Percentiles rank a stretch among this genome's conserved stretches.
Conservation (phyloP, 176 grass and related monocot genomes). For the Otatea glauca region DNA sequence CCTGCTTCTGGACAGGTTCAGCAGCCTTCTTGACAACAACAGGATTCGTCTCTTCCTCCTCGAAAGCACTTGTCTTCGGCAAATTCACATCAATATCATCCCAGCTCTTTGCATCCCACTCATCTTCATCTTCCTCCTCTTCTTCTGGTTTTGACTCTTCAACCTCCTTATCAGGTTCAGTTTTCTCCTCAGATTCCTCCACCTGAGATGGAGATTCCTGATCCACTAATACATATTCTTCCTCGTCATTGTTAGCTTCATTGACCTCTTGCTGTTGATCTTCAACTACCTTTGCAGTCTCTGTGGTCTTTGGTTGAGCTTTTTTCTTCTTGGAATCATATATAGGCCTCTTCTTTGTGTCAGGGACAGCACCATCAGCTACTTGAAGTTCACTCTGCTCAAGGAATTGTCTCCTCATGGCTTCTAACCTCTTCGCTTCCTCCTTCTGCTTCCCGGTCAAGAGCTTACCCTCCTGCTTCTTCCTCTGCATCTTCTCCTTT, state of each 20-base stretch:
- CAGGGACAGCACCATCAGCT: slow-evolving; percentile 49
- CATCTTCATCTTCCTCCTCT: slow-evolving; percentile 81
- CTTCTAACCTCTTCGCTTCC: slow-evolving; percentile 83
- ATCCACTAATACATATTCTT: slow-evolving; percentile 74
- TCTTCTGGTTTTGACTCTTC: slow-evolving; percentile 66
- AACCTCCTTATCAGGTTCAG: slow-evolving; percentile 59
- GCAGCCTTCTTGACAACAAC: slow-evolving; percentile 43
- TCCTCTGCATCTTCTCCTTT: slow-evolving; percentile 90
- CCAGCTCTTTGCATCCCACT: slow-evolving; percentile 99
- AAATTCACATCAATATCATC: slow-evolving; percentile 94
- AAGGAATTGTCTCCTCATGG: slow-evolving; percentile 94
- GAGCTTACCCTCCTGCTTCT: slow-evolving; percentile 86
- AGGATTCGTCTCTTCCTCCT: slow-evolving; percentile 78
- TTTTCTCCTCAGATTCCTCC: slow-evolving; percentile 63
- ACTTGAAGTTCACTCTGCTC: slow-evolving; percentile 67
- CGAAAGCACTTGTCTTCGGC: slow-evolving; percentile 59
- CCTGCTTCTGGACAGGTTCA: slow-evolving; percentile 47
- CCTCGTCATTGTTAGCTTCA: slow-evolving; percentile 61
- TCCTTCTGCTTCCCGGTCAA: slow-evolving; percentile 91
- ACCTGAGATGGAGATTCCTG: slow-evolving; percentile 65
- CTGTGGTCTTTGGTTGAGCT: slow-evolving; percentile 55
- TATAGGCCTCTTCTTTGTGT: slow-evolving; percentile 83
- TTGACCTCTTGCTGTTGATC: slow-evolving; percentile 55
- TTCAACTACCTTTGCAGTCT: slow-evolving; percentile 52
- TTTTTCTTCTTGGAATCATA: slow-evolving; percentile 87